phyloP scores from a whole-genome alignment of 306 rosid genomes.

The Fragaria nilgerrensis region DNA sequence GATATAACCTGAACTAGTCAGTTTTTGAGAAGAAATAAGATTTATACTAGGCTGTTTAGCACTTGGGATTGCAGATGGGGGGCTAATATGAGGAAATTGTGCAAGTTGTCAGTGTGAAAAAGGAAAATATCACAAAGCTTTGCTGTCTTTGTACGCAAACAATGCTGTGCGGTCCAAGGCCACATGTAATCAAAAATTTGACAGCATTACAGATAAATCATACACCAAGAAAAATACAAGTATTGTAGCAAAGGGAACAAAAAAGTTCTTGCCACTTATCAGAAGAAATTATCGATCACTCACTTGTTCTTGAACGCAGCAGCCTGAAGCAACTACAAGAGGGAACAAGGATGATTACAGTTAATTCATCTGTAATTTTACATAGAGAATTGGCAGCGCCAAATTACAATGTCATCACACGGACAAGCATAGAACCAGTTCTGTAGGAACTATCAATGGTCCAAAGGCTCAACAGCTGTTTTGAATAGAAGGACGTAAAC shows the following conservation, averaged over 20 bases:
- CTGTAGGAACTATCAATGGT: constrained; percentile 37
- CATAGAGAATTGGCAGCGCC: constrained; percentile 24
- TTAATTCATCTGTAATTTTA: constrained; percentile 25
- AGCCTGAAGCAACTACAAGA: constrained; percentile 27
- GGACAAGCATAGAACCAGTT: constrained; percentile 19
- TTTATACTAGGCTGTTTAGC: not conserved
- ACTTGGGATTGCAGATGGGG: not conserved
- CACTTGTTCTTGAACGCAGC: constrained; percentile 6
- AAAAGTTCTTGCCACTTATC: not conserved
- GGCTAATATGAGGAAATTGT: not conserved
- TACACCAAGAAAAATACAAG: not conserved
- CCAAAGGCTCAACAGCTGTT: constrained; percentile 85
- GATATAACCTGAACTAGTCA: not conserved
- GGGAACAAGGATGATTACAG: constrained; percentile 18
- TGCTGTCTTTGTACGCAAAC: constrained; percentile 3
- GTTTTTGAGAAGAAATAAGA: not conserved
- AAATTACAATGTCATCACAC: constrained; percentile 19
- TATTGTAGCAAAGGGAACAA: not conserved
- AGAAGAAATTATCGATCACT: not conserved
- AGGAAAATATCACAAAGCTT: not conserved
- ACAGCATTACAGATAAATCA: not conserved
- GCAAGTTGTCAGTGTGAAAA: not conserved
- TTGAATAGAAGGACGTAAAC: constrained; percentile 93
- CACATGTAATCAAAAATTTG: not conserved
- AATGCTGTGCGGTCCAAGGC: not conserved